Conservation (phyloP, 192 early-diverging fungal genomes). For the Coemansia sp. region DNA sequence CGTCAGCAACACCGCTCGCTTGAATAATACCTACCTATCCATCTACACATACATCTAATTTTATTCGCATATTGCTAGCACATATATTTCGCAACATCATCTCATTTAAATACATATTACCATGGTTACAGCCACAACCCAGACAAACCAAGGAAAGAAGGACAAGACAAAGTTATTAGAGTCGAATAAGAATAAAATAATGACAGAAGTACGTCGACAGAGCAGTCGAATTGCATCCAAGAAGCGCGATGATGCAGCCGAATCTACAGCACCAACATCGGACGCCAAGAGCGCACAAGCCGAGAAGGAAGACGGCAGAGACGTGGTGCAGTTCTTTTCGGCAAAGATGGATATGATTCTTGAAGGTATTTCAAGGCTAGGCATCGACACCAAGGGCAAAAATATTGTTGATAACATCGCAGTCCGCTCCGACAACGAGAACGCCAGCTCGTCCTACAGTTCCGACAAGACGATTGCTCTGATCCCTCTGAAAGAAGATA, state of each 20-base stretch:
- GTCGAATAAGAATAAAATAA: conserved; percentile 3
- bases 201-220: conserved; percentile 8
- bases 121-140: not conserved
- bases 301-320: not conserved
- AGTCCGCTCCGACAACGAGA: not conserved
- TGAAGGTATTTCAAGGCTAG: not conserved
- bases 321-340: conserved; percentile 1
- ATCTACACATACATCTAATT: not conserved
- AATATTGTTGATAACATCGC: not conserved
- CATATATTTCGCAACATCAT: not conserved
- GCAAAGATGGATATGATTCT: conserved; percentile 7
- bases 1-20: not conserved
- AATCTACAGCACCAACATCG: not conserved
- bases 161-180: not conserved
- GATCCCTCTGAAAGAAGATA: not conserved
- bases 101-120: not conserved
- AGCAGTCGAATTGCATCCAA: conserved; percentile 30
- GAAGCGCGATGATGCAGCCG: not conserved
- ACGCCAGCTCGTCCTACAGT: conserved; percentile 7
- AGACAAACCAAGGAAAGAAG: not conserved
- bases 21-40: not conserved
- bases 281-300: not conserved
- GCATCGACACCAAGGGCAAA: not conserved
- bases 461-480: conserved; percentile 14
- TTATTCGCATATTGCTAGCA: too few relatives aligned